phyloP scores from a whole-genome alignment of 2,329 filamentous ascomycete genomes.

The Biscogniauxia sp. region DNA sequence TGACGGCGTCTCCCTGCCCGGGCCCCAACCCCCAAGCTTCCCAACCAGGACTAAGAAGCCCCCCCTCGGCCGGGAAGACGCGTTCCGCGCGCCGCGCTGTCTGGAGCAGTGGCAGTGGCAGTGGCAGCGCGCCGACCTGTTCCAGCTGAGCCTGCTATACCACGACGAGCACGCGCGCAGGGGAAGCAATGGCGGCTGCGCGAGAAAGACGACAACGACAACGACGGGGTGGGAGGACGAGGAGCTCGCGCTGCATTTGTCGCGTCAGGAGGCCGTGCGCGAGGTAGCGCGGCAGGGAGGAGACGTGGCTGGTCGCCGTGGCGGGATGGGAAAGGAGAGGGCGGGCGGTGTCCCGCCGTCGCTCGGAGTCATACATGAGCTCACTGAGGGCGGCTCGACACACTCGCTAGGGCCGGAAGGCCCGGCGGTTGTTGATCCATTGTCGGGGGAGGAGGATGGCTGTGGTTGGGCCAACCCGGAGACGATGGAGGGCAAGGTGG shows the following conservation, averaged over 20 bases:
- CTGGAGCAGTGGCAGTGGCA: background rate
- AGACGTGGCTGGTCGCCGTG: too few species aligned
- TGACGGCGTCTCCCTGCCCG: constrained; percentile 20
- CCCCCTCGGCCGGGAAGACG: constrained; percentile 28
- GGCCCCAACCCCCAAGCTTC: constrained; percentile 10
- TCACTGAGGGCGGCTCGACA: constrained; percentile 18
- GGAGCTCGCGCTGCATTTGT: constrained; percentile 9
- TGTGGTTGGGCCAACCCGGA: constrained; percentile 3
- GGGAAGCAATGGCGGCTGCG: too few species aligned
- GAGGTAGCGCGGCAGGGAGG: constrained; percentile 3
- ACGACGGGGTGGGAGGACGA: too few species aligned
- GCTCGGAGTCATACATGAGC: constrained; percentile 22
- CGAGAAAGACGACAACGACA: too few species aligned
- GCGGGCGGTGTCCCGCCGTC: constrained; percentile 5
- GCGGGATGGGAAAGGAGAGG: background rate
- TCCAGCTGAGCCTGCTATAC: constrained; percentile 27
- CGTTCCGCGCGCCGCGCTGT: constrained; percentile 23
- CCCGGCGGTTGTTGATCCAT: constrained; percentile 6
- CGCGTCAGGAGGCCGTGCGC: constrained; percentile 6
- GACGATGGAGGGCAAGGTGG: background rate
- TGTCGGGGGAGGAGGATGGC: constrained; percentile 17
- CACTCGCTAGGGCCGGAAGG: constrained; percentile 7
- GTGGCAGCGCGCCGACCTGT: constrained; percentile 17
- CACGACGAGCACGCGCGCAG: too few species aligned
- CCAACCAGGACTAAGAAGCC: constrained; percentile 9